Evolutionary conservation across 2,329 filamentous ascomycete genomes (phyloP).

Genomic region (Aureobasidium mangrovei): DNA sequence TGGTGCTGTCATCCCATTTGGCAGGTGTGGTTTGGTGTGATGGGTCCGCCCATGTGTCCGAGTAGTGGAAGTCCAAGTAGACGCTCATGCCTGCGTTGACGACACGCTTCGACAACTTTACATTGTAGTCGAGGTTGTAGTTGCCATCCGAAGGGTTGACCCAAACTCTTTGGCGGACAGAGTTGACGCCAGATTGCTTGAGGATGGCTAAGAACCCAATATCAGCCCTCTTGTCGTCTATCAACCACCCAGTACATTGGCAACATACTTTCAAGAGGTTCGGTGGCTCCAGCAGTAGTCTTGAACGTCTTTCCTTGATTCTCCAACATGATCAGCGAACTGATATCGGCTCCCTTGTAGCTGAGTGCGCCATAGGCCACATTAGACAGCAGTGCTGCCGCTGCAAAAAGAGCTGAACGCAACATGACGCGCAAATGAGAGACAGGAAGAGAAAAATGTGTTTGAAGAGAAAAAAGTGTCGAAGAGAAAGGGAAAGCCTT

Average conservation of each 20-base stretch:
- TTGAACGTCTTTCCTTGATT: conserved; percentile 27
- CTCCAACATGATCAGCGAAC: conserved; percentile 29
- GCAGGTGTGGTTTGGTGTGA: conserved; percentile 25
- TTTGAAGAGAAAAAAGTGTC: background rate
- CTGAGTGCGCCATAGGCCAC: conserved; percentile 17
- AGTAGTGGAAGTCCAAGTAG: conserved; percentile 27
- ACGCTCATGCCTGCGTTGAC: conserved; percentile 23
- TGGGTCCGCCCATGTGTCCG: conserved; percentile 30
- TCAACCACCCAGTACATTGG: background rate
- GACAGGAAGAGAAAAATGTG: background rate
- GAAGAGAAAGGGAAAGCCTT: background rate
- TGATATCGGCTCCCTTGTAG: conserved; percentile 32
- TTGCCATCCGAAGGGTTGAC: conserved; percentile 22
- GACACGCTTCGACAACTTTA: conserved; percentile 28
- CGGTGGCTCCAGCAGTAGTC: conserved; percentile 20
- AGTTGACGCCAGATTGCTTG: conserved; percentile 20
- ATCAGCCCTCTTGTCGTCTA: conserved; percentile 18
- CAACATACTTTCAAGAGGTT: conserved; percentile 6
- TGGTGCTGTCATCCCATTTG: conserved; percentile 25
- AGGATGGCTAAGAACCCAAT: conserved; percentile 15
- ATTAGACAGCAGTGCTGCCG: background rate
- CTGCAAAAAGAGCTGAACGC: background rate
- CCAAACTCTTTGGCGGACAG: conserved; percentile 25
- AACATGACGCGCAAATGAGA: background rate
- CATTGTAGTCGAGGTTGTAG: conserved; percentile 27